Evolutionary conservation across 129 eudicot genomes (phyloP).

Genomic region (Kitagawia praeruptora): DNA sequence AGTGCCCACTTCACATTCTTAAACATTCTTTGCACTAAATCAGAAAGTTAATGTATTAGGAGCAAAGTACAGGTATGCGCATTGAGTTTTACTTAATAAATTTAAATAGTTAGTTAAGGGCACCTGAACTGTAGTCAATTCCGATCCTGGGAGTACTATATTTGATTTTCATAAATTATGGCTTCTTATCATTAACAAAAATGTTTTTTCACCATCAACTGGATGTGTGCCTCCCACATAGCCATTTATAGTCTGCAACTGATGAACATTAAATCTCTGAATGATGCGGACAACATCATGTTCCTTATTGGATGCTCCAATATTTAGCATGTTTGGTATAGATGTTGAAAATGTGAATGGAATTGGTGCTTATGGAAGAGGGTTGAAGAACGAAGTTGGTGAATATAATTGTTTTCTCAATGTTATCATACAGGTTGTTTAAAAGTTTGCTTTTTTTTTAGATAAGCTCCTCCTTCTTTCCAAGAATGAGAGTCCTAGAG

Average conservation of each 20-base stretch:
- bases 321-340: neutral
- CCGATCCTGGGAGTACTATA: neutral
- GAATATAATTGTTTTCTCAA: conserved; percentile 96
- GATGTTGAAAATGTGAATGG: conserved; percentile 17
- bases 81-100: too few relatives aligned
- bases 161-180: neutral
- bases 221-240: neutral
- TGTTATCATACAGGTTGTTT: conserved; percentile 97
- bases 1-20: too few relatives aligned
- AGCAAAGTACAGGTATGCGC: too few relatives aligned
- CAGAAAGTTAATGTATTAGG: too few relatives aligned
- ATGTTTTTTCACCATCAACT: neutral
- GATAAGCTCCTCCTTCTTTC: too few relatives aligned
- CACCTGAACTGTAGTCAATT: neutral
- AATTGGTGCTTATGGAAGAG: conserved; percentile 60
- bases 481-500: too few relatives aligned
- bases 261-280: neutral
- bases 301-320: neutral
- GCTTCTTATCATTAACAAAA: neutral
- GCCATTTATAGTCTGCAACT: neutral
- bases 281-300: neutral
- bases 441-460: too few relatives aligned
- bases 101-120: neutral
- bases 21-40: too few relatives aligned
- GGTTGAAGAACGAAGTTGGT: conserved; percentile 85